Evolutionary conservation across 1,284 basidiomycete genomes (phyloP).

Genomic region (Moniliella sp.): DNA sequence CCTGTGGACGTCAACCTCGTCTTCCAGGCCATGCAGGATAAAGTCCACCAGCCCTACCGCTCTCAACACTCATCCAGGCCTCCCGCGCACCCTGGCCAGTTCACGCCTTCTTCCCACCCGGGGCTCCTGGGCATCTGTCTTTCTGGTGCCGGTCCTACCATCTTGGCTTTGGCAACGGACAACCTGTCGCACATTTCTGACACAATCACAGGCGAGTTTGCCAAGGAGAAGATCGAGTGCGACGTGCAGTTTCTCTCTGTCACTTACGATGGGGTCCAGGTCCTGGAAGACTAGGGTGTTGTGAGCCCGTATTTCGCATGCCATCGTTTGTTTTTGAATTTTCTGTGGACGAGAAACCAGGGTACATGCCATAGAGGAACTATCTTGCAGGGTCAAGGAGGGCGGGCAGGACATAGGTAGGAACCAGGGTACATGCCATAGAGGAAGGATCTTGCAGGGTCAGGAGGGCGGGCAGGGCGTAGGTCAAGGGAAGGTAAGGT

Average conservation of each 20-base stretch:
- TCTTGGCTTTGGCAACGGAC: constrained; percentile 74
- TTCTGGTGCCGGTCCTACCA: constrained; percentile 90
- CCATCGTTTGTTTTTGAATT: too few species aligned
- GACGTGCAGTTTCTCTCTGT: constrained; percentile 20
- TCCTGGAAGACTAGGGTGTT: not conserved
- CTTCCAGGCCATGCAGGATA: constrained; percentile 98
- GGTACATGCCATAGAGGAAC: too few species aligned
- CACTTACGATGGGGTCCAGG: constrained; percentile 16
- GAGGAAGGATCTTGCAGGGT: too few species aligned
- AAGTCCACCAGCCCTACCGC: constrained; percentile 88
- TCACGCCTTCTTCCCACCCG: constrained; percentile 70
- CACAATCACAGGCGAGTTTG: constrained; percentile 19
- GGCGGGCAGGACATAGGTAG: too few species aligned
- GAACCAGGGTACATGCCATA: too few species aligned
- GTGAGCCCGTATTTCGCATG: too few species aligned
- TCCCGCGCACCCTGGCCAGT: constrained; percentile 64
- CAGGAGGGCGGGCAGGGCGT: too few species aligned
- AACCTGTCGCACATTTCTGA: constrained; percentile 15
- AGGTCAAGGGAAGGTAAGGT: too few species aligned
- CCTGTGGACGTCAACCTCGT: constrained; percentile 83
- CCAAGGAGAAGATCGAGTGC: constrained; percentile 18
- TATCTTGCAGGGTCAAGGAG: too few species aligned
- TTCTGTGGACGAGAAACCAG: too few species aligned
- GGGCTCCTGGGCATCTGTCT: constrained; percentile 89
- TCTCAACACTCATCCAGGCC: too few species aligned